These are phyloP conservation scores for Globisporangium abappressorium DNA, from an alignment of 352 stramenopile genomes.

Conservation along the genomic window DNA sequence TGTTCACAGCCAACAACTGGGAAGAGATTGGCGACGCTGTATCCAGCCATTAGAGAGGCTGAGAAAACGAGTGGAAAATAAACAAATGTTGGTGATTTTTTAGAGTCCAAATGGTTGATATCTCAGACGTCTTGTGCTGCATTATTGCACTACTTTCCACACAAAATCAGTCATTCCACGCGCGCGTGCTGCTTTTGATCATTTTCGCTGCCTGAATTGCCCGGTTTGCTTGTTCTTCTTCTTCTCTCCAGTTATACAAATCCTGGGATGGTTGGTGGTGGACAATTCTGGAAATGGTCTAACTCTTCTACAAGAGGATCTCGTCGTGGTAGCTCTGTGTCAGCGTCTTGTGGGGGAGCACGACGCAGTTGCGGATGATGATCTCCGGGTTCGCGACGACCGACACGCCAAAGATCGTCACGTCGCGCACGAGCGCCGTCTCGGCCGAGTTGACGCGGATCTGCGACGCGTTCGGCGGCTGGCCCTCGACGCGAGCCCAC, in stretches of 20 bases:
- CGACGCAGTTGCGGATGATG: slow-evolving; percentile 89
- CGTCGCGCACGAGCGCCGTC: slow-evolving; percentile 77
- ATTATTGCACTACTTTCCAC: not conserved
- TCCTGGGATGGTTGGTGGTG: not conserved
- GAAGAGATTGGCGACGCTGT: slow-evolving; percentile 14
- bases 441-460: slow-evolving; percentile 69
- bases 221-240: not conserved
- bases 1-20: slow-evolving; percentile 31
- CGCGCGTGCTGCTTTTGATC: not conserved
- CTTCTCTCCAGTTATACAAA: slow-evolving; percentile 10
- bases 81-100: not conserved
- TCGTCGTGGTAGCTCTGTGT: slow-evolving; percentile 88
- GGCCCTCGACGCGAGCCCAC: slow-evolving; percentile 81
- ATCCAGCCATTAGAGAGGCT: not conserved
- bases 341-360: slow-evolving; percentile 86
- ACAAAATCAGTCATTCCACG: not conserved
- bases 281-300: not conserved
- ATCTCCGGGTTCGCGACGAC: slow-evolving; percentile 85
- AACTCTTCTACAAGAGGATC: slow-evolving; percentile 70
- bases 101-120: not conserved
- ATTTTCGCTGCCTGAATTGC: not conserved
- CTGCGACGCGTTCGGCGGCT: slow-evolving; percentile 75
- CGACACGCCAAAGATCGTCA: slow-evolving; percentile 87
- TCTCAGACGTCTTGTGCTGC: not conserved
- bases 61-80: not conserved